Evolutionary conservation across 2,329 filamentous ascomycete species (phyloP), one percentile per base, ranked within the genome.

Genomic region (Phialemonium atrogriseum): DNA sequence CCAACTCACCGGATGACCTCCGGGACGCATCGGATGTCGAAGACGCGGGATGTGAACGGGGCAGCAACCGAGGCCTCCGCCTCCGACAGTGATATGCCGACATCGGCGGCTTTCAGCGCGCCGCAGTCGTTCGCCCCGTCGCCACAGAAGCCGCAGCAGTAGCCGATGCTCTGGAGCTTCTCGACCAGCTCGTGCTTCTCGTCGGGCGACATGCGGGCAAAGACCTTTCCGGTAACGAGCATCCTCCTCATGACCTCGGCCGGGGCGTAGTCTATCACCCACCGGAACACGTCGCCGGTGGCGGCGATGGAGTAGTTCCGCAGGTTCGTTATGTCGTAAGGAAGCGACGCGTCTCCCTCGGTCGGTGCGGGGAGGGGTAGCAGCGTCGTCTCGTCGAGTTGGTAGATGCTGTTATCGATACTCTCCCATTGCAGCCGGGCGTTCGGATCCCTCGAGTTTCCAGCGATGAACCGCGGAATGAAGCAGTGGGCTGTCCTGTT

Each of bases 121-220:
- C 89, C 91, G 46, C 91, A 98, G 55, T 98, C 91, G 51, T 98
- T 98, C 16, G 91, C 91, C 24, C 91, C 91, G 52, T 98, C 91
- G 26, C 91, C 91, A 49, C 91, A 98, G 60, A 98, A 98, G 17
- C 91, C 91, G 44, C 79, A 85, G 46, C 84, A 94, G 56, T 95
- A 98, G 53, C 88, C 89, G 42, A 98, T 86, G 46, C 84, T 89
- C 54, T 98, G 93, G 4, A 98, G 70, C 55, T 95, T 98, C 55
- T 96, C 91, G 3, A 98, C 87, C 2, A 98, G 67, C 55, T 98
- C 93, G 51, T 95, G 88, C 55, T 98, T 98, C 57, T 98, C 91
- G 52, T 98, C 93, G 0, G 91, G 93, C 2, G 89, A 96, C 91
- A 98, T 98, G 45, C 91, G 82, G 4, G 91, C 93, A 56, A 94